Evolutionary conservation across 192 early-diverging fungal genomes (phyloP).

Genomic region (Coemansia sp.): DNA sequence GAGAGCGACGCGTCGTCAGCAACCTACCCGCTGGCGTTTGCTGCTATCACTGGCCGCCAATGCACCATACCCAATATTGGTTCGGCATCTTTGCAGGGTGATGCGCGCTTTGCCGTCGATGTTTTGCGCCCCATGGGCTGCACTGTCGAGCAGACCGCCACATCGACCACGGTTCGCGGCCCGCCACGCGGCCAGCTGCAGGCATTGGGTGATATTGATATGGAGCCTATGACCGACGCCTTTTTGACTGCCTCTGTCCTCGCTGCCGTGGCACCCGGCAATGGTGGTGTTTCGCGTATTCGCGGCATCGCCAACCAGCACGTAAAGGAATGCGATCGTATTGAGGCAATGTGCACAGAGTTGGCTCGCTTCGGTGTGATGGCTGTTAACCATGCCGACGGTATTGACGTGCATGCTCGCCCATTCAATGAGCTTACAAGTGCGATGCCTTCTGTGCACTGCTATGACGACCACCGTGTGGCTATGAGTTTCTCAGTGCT

Average conservation of each 20-base stretch:
- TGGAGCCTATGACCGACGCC: constrained; percentile 99
- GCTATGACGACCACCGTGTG: constrained; percentile 97
- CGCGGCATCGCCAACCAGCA: constrained; percentile 96
- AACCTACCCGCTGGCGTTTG: constrained; percentile 95
- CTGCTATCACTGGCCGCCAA: constrained; percentile 87
- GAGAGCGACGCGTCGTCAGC: constrained; percentile 97
- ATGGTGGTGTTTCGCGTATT: constrained; percentile 74
- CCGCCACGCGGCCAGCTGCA: constrained; percentile 68
- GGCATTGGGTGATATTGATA: constrained; percentile 80
- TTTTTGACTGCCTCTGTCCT: constrained; percentile 94
- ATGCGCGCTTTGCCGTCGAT: constrained; percentile 86
- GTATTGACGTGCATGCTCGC: constrained; percentile 81
- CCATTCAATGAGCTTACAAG: constrained; percentile 53
- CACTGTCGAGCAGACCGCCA: constrained; percentile 81
- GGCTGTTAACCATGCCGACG: constrained; percentile 81
- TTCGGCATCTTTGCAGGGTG: constrained; percentile 86
- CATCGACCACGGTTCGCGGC: constrained; percentile 86
- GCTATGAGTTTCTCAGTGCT: constrained; percentile 96
- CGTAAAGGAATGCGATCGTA: constrained; percentile 98
- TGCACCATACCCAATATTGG: constrained; percentile 94
- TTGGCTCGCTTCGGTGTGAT: constrained; percentile 85
- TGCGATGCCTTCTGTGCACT: constrained; percentile 68
- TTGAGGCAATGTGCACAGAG: constrained; percentile 93
- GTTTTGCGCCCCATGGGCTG: constrained; percentile 93
- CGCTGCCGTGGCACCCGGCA: constrained; percentile 76